A percentile compares a stretch with the other conserved stretches of the same genome.
Conservation (phyloP, 257 asterid species). For the Forsythia viridissima region DNA sequence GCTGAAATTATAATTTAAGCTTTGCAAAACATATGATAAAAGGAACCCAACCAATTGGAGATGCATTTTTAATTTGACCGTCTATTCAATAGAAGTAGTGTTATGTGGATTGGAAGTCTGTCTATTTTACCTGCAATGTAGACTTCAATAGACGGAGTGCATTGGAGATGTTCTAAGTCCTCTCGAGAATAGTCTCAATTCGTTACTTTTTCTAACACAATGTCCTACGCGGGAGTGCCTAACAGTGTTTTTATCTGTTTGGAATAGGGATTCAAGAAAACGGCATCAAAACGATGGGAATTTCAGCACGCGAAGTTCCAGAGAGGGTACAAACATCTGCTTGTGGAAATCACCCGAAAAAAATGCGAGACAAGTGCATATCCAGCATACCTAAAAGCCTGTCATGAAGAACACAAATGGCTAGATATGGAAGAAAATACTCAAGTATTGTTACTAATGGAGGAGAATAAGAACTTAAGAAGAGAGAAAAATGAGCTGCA, state of each 20-base stretch:
- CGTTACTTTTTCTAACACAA: not conserved
- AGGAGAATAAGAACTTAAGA: conserved; percentile 52
- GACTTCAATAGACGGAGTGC: too few species aligned
- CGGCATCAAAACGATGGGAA: conserved; percentile 59
- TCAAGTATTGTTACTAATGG: conserved; percentile 29
- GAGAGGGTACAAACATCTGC: conserved; percentile 44
- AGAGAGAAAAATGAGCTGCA: conserved; percentile 47
- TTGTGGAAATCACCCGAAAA: conserved; percentile 51
- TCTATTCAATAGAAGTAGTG: too few species aligned
- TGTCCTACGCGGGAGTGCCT: too few species aligned
- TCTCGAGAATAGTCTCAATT: too few species aligned
- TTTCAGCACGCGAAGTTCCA: conserved; percentile 63
- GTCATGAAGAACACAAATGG: conserved; percentile 2
- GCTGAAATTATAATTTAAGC: too few species aligned
- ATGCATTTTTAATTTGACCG: too few species aligned
- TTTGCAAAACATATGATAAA: too few species aligned
- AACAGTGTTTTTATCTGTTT: too few species aligned
- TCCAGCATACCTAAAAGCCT: conserved; percentile 50
- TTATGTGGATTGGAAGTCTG: too few species aligned
- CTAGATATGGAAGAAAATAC: not conserved
- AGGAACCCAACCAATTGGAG: too few species aligned
- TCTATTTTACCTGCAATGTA: too few species aligned
- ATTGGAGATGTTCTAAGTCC: not conserved
- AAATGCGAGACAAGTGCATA: conserved; percentile 52
- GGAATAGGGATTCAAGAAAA: conserved; percentile 60